phyloP scores from a whole-genome alignment of 805 yeast genomes.

The Zygosaccharomyces pseudorouxii region DNA sequence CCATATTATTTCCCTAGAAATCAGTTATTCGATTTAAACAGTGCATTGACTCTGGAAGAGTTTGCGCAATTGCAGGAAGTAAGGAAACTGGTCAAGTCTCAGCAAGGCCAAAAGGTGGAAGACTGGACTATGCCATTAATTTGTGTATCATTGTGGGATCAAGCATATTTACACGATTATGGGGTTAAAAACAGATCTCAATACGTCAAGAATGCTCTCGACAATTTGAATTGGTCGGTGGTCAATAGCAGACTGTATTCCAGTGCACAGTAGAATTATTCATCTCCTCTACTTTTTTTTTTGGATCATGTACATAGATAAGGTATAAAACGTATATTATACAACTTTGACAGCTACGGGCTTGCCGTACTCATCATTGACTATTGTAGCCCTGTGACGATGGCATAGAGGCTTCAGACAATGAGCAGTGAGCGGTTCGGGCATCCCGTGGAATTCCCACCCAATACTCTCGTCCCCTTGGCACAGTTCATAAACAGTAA shows the following conservation, averaged over 20 bases:
- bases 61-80: slow-evolving; percentile 43
- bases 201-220: slow-evolving; percentile 72
- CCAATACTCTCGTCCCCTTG: slow-evolving; percentile 54
- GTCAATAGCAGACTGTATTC: slow-evolving; percentile 44
- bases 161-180: slow-evolving; percentile 79
- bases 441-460: slow-evolving; percentile 61
- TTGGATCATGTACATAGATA: slow-evolving; percentile 7
- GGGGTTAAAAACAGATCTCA: slow-evolving; percentile 68
- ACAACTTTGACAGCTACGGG: slow-evolving; percentile 77
- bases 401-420: slow-evolving; percentile 57
- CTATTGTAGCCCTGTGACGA: slow-evolving; percentile 65
- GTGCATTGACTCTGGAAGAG: slow-evolving; percentile 56
- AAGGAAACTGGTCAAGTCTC: slow-evolving; percentile 37
- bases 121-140: slow-evolving; percentile 64
- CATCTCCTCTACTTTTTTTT: neutral
- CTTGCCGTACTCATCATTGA: slow-evolving; percentile 61
- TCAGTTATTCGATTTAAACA: slow-evolving; percentile 72
- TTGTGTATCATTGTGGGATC: slow-evolving; percentile 82
- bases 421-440: slow-evolving; percentile 47
- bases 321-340: slow-evolving; percentile 19
- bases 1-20: slow-evolving; percentile 67
- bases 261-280: slow-evolving; percentile 4
- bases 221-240: slow-evolving; percentile 79
- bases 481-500: slow-evolving; percentile 77
- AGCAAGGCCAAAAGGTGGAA: slow-evolving; percentile 34